Evolutionary conservation across 2,329 filamentous ascomycete species (phyloP), one percentile per base, ranked within the genome.

Genomic region (Aspergillus clavatus): DNA sequence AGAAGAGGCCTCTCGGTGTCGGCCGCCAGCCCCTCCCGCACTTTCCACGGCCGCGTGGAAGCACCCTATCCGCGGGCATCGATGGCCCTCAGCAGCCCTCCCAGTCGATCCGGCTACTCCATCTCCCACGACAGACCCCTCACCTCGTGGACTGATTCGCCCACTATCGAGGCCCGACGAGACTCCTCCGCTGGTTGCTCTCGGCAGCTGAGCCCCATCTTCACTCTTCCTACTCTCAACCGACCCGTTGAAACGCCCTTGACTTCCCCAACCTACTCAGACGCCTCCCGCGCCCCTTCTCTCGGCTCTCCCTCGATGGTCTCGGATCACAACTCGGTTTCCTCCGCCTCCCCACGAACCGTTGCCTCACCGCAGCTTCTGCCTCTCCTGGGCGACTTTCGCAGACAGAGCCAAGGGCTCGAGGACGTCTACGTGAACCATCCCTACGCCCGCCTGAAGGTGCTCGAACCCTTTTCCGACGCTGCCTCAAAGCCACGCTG

Each of bases 241-340:
- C 62, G 60, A 31, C 62, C 62, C 33, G 58, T 69, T 50, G 80
- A 84, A 46, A 74, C 75, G 7, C 76, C 82, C 27, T 74, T 85
- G 55, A 80, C 79, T 33, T 86, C 83, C 7, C 83, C 83, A 11
- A 75, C 79, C 41, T 79, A 75, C 54, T 84, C 81, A 2, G 80
- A 83, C 42, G 74, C 78, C 29, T 87, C 84, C 2, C 71, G 74
- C 47, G 67, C 72, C 40, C 75, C 77, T 14, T 77, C 73, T 2
- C 70, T 77, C 12, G 82, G 85, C 36, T 80, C 82, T 4, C 84
- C 84, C 5, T 86, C 84, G 1, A 74, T 88, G 51, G 75, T 87
- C 40, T 89, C 86, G 0, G 87, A 93, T 62, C 72, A 73, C 22
- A 77, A 78, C 51, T 84, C 82, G 1, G 74, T 78, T 45, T 79